Percentiles rank a stretch among this genome's conserved stretches.
phyloP scores from a whole-genome alignment of 805 yeast genomes.

The Phaffomyces opuntiae region DNA sequence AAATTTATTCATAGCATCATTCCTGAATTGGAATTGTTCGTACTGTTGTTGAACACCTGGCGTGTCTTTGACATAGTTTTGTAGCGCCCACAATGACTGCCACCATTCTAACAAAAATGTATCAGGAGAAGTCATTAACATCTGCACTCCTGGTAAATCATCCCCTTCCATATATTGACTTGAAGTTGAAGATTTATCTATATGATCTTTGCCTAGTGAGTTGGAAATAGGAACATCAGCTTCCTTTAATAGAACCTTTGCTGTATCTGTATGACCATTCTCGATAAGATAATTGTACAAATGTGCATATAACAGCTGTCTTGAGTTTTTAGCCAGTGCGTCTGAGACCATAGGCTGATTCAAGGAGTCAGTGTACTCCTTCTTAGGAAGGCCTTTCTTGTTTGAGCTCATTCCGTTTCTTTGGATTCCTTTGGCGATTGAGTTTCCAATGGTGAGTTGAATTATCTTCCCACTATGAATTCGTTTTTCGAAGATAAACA shows the following conservation, averaged over 20 bases:
- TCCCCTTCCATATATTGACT: slow-evolving; percentile 9
- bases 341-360: slow-evolving; percentile 34
- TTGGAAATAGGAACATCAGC: slow-evolving; percentile 32
- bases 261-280: slow-evolving; percentile 43
- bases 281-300: slow-evolving; percentile 42
- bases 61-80: slow-evolving; percentile 34
- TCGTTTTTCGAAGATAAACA: too few species aligned
- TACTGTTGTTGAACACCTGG: slow-evolving; percentile 22
- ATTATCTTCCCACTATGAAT: too few species aligned
- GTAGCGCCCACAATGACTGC: slow-evolving; percentile 43
- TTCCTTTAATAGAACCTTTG: slow-evolving; percentile 39
- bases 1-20: not conserved
- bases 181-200: slow-evolving; percentile 1
- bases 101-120: slow-evolving; percentile 53
- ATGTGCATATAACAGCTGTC: slow-evolving; percentile 45
- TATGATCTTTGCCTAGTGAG: slow-evolving; percentile 1
- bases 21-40: slow-evolving; percentile 6
- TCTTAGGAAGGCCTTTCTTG: not conserved
- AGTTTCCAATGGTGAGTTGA: too few species aligned
- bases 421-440: too few species aligned
- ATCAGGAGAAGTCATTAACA: slow-evolving; percentile 37
- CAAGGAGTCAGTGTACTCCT: not conserved
- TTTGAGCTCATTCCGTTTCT: not conserved
- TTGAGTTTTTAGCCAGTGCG: slow-evolving; percentile 40
- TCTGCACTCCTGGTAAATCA: slow-evolving; percentile 28